Evolutionary conservation across 225 moss, liverwort and hornwort species (phyloP).

Genomic region (Lunularia cruciata): DNA sequence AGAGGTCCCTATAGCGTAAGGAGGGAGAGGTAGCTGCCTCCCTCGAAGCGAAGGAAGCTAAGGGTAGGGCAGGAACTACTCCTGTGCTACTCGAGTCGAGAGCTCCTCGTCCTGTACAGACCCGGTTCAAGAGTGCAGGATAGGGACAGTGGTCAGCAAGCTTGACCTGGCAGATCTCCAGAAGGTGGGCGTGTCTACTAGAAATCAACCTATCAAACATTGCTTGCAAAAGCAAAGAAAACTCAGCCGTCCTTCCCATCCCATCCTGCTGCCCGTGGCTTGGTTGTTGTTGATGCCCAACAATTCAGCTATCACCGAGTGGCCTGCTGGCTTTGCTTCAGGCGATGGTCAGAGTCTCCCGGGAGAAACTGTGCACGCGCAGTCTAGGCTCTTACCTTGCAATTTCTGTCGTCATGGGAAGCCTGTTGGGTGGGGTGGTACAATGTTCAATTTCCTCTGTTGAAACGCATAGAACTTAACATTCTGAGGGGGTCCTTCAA

Average conservation of each 20-base stretch:
- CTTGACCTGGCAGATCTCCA: conserved; percentile 10
- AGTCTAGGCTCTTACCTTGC: conserved; percentile 4
- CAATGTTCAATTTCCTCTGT: neutral
- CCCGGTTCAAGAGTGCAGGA: neutral
- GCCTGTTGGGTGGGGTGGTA: conserved; percentile 12
- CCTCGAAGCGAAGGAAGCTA: neutral
- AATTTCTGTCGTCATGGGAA: conserved; percentile 21
- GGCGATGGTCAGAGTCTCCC: conserved; percentile 10
- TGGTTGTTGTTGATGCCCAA: no score
- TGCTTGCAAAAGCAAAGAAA: no score
- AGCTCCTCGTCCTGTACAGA: neutral
- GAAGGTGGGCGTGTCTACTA: conserved; percentile 6
- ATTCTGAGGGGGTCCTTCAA: conserved; percentile 4
- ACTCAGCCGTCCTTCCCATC: neutral
- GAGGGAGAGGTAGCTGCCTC: neutral
- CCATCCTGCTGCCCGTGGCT: neutral
- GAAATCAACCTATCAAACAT: neutral
- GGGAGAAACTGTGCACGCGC: conserved; percentile 19
- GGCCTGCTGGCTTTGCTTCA: neutral
- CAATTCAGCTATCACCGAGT: neutral
- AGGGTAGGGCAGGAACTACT: neutral
- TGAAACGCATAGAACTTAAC: conserved; percentile 10
- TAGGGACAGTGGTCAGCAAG: neutral
- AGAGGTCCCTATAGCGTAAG: neutral
- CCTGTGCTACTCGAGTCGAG: conserved; percentile 1